Evolutionary conservation across 257 asterid species (phyloP).

Genomic region (Solanum commersonii): DNA sequence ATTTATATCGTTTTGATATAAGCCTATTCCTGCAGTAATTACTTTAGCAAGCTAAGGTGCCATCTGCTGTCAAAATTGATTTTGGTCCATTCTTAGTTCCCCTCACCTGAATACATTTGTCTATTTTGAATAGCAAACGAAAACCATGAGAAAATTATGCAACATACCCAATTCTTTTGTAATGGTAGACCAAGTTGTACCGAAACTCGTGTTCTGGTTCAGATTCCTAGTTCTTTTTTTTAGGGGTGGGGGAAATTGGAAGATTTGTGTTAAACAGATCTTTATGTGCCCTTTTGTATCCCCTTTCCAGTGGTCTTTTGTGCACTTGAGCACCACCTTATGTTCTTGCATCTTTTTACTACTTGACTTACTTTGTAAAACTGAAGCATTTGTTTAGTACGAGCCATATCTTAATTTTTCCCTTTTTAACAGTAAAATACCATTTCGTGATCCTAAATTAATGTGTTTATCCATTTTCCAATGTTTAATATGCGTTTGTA

Average conservation of each 20-base stretch:
- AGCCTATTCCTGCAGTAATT: not conserved
- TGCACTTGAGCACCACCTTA: not conserved
- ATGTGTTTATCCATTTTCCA: not conserved
- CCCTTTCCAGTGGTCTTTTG: not conserved
- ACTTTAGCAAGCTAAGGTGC: not conserved
- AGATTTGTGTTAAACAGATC: not conserved
- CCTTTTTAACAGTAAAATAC: not conserved
- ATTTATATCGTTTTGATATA: not conserved
- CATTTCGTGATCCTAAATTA: not conserved
- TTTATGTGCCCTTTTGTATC: not conserved
- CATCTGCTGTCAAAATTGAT: not conserved
- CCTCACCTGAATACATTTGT: not conserved
- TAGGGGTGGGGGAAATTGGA: not conserved
- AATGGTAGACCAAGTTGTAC: not conserved
- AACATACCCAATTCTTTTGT: not conserved
- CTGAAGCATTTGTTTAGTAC: not conserved
- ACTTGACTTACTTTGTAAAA: not conserved
- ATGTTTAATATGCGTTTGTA: not conserved
- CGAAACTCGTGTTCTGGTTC: not conserved
- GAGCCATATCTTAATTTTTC: not conserved
- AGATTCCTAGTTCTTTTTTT: not conserved
- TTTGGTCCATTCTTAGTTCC: not conserved
- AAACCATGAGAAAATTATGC: not conserved
- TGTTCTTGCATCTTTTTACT: not conserved
- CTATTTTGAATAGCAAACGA: not conserved